A percentile compares a stretch with the other conserved stretches of the same genome.
Conservation (phyloP, 148 eudicot genomes). For the Arctostaphylos glauca region DNA sequence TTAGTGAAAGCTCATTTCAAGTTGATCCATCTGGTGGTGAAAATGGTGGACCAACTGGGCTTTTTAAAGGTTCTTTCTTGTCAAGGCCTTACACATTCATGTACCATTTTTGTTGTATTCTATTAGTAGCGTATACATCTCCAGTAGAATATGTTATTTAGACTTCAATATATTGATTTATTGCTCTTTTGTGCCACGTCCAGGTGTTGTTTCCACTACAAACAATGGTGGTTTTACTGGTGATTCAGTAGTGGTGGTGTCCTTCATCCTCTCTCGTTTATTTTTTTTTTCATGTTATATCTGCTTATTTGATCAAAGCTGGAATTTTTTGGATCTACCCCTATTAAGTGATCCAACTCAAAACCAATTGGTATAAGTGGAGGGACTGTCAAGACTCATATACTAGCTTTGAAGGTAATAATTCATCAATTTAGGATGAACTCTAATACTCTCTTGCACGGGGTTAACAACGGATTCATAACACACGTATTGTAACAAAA, state of each 20-base stretch:
- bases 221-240: conserved; percentile 90
- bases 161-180: not conserved
- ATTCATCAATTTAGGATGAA: no score
- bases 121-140: not conserved
- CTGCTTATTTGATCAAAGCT: not conserved
- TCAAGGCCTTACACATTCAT: not conserved
- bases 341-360: not conserved
- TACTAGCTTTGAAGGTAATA: no score
- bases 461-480: no score
- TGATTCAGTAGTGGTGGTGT: not conserved
- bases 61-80: conserved; percentile 72
- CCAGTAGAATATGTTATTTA: not conserved
- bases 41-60: conserved; percentile 69
- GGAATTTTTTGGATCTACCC: not conserved
- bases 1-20: conserved; percentile 76
- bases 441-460: no score
- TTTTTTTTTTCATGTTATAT: not conserved
- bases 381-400: no score
- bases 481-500: no score
- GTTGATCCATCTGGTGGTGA: conserved; percentile 82
- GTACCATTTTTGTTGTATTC: not conserved
- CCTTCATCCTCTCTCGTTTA: not conserved
- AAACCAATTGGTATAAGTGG: no score
- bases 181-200: conserved; percentile 16
- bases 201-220: conserved; percentile 86